phyloP scores from a whole-genome alignment of 202 grass and related monocot genomes.

The Eragrostis tef region DNA sequence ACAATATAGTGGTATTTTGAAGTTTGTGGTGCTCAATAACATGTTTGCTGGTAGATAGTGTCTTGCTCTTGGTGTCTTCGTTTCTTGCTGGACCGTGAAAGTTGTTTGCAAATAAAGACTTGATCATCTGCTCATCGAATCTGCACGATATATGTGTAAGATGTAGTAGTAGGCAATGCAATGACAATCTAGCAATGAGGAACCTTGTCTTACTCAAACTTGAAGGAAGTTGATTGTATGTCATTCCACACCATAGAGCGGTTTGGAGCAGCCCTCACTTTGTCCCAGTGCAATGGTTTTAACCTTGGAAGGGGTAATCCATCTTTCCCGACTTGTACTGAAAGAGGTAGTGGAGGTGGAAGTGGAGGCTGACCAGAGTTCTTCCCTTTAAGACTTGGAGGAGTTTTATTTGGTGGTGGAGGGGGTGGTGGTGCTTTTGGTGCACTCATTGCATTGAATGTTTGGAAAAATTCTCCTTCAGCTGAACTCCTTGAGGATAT shows the following conservation, averaged over 20 bases:
- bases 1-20: constrained; percentile 73
- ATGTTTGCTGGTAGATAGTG: constrained; percentile 51
- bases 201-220: constrained; percentile 50
- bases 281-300: constrained; percentile 79
- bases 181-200: constrained; percentile 6
- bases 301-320: constrained; percentile 60
- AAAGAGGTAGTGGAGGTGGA: constrained; percentile 54
- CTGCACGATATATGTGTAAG: constrained; percentile 49
- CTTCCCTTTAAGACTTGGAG: constrained; percentile 31
- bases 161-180: constrained; percentile 8
- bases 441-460: not conserved
- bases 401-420: constrained; percentile 38
- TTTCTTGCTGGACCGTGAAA: constrained; percentile 51
- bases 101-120: constrained; percentile 71
- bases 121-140: constrained; percentile 70
- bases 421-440: constrained; percentile 45
- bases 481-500: constrained; percentile 14
- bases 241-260: constrained; percentile 78
- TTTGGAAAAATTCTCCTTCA: not conserved
- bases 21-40: constrained; percentile 69
- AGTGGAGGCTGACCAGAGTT: constrained; percentile 39
- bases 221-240: constrained; percentile 72
- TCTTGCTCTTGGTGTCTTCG: constrained; percentile 53
- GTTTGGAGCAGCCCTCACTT: constrained; percentile 69
- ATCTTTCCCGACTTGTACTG: constrained; percentile 51